Base-by-base conservation (phyloP, 2,329 filamentous ascomycete species). In the Waltergamsia citrina region DNA sequence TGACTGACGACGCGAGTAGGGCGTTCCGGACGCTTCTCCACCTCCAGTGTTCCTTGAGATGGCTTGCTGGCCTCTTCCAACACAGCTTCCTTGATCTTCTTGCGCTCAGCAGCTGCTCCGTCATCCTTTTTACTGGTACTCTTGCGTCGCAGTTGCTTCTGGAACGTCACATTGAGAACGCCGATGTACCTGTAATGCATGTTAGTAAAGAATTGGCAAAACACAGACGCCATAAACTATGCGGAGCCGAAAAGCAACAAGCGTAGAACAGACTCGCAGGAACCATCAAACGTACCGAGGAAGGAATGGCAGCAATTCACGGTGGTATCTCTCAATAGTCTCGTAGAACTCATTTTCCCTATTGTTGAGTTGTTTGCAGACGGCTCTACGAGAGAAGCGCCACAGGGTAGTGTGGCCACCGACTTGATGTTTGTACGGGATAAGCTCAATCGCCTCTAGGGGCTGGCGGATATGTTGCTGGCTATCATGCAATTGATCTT, bases 301-400 rank as follows among this genome's bases (percentile, higher is more conserved):
- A 43, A 98, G 69, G 53, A 96, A 98, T 27, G 83, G 78, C 39
- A 98, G 65, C 49, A 98, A 70, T 52, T 94, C 83, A 43, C 87
- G 85, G 57, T 98, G 90, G 45, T 85, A 78, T 49, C 77, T 78
- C 63, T 98, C 92, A 48, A 96, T 85, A 35, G 81, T 92, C 60
- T 98, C 92, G 57, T 98, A 98, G 54, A 98, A 98, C 60, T 94
- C 86, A 58, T 98, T 98, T 54, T 98, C 92, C 50, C 90, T 76
- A 55, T 94, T 98, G 57, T 94, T 98, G 51, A 98, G 73, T 60
- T 95, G 87, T 60, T 98, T 98, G 69, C 92, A 98, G 9, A 98
- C 88, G 36, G 92, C 92, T 48, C 88, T 77, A 44, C 86, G 80
- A 14, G 92, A 96, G 53, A 98, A 96, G 27, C 90, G 81, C 73